phyloP scores from a whole-genome alignment of 805 yeast genomes.

The Cyberlindnera veronae region DNA sequence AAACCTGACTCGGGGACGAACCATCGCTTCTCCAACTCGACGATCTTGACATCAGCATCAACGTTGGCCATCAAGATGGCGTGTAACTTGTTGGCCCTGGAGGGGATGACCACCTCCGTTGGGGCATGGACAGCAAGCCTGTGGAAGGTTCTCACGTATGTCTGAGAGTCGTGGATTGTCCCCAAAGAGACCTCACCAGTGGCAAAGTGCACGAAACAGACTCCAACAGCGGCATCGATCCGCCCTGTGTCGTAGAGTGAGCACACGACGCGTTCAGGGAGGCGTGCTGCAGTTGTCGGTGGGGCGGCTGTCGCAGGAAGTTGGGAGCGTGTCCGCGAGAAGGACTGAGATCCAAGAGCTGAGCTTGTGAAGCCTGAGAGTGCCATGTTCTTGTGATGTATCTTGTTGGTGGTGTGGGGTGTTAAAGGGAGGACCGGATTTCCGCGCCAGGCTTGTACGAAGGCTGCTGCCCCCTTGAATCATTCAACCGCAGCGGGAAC shows the following conservation, averaged over 20 bases:
- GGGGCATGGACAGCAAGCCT: conserved; percentile 35
- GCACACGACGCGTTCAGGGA: conserved; percentile 26
- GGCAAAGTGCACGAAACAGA: conserved; percentile 36
- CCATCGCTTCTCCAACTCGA: conserved; percentile 23
- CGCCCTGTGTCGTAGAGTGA: conserved; percentile 28
- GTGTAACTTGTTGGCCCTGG: conserved; percentile 29
- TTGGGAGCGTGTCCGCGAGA: not conserved
- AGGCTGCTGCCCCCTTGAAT: too few species aligned
- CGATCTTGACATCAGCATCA: conserved; percentile 24
- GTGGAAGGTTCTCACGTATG: conserved; percentile 42
- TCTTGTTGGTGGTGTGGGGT: not conserved
- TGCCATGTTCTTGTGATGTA: not conserved
- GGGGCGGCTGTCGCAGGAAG: not conserved
- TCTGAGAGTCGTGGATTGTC: conserved; percentile 41
- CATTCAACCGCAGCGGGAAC: too few species aligned
- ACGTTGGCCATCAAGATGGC: conserved; percentile 35
- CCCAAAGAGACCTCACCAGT: conserved; percentile 38
- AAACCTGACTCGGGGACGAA: conserved; percentile 30
- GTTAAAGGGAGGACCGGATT: too few species aligned
- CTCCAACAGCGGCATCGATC: conserved; percentile 33
- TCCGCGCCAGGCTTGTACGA: too few species aligned
- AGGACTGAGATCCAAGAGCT: not conserved
- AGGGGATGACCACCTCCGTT: conserved; percentile 35
- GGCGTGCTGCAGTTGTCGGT: conserved; percentile 8
- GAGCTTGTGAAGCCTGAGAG: not conserved